Evolutionary conservation across 306 rosid species (phyloP), one percentile per base, ranked within the genome.

Genomic region (Urtica urens): DNA sequence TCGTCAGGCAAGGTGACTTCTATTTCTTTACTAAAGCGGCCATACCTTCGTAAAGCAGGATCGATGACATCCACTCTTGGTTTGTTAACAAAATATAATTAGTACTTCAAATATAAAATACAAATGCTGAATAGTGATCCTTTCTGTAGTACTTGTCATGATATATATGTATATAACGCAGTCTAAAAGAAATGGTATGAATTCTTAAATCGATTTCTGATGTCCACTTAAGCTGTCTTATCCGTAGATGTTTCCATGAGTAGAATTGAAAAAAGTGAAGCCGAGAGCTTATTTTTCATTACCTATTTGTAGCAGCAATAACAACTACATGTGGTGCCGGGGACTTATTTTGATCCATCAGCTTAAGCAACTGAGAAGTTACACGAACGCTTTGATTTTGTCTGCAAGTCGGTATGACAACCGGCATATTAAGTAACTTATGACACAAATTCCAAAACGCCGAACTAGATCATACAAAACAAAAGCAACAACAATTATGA

Each of bases 231-330:
- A n/a, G n/a, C n/a, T n/a, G n/a, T n/a, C n/a, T n/a, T n/a, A n/a
- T 27, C 15, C 10, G 16, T 14, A 10, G 27, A 11, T 56, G 29
- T 18, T 20, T 10, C 51, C 27, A 8, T 23, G 27, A 19, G 7
- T 33, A 43, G 17, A 43, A 34, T 9, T n/a, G 18, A 16, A 49
- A 50, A 1, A 14, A 46, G 23, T 21, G 15, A 10, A 2, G 22
- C 5, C 34, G 34, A 16, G 8, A n/a, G n/a, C n/a, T n/a, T n/a
- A n/a, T n/a, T n/a, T n/a, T n/a, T n/a, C n/a, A 19, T 25, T 53
- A 88, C 95, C 95, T 90, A 74, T 90, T 84, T 57, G 97, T 79
- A 46, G 97, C 75, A 52, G 97, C 97, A 76, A 90, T 87, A 37
- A 90, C 92, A 15, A 75, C 81, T 44, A 84, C 73, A 37, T 78